Conservation (phyloP, 73 alveolate genomes). For the Blepharisma stoltei region DNA sequence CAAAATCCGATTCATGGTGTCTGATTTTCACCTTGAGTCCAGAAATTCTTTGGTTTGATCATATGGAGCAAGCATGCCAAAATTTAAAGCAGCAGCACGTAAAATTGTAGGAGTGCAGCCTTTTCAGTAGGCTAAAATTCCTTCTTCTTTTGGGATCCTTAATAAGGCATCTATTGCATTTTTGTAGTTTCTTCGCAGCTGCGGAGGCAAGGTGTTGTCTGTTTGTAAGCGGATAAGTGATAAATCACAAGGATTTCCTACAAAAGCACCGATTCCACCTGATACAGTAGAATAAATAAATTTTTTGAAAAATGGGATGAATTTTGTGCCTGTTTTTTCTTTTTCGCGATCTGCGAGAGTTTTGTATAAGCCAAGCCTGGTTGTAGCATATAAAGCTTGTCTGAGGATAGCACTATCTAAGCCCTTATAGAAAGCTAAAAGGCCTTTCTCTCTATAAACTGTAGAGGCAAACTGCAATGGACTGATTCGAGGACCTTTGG, state of each 20-base stretch:
- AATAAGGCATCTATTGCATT: slow-evolving; percentile 65
- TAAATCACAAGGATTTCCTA: slow-evolving; percentile 86
- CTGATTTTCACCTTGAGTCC: slow-evolving; percentile 34
- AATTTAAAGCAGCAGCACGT: slow-evolving; percentile 75
- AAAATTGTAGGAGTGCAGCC: slow-evolving; percentile 80
- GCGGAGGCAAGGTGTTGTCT: slow-evolving; percentile 71
- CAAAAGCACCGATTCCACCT: slow-evolving; percentile 76
- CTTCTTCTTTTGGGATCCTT: slow-evolving; percentile 82
- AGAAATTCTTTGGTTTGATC: slow-evolving; percentile 76
- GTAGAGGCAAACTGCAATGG: slow-evolving; percentile 69
- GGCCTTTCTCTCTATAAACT: slow-evolving; percentile 55
- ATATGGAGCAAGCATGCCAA: slow-evolving; percentile 78
- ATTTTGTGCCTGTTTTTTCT: slow-evolving; percentile 33
- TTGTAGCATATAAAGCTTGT: slow-evolving; percentile 72
- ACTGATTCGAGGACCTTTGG: slow-evolving; percentile 38
- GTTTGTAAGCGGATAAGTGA: slow-evolving; percentile 73
- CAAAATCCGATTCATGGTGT: slow-evolving; percentile 40
- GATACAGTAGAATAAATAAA: slow-evolving; percentile 56
- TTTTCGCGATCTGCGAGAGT: slow-evolving; percentile 52
- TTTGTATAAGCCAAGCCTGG: slow-evolving; percentile 70
- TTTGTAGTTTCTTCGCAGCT: slow-evolving; percentile 72
- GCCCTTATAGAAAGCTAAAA: slow-evolving; percentile 59
- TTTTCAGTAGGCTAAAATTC: slow-evolving; percentile 69
- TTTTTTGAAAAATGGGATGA: slow-evolving; percentile 51
- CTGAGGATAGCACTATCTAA: slow-evolving; percentile 73